Base-by-base conservation (phyloP, 257 asterid genomes). In the Lantana camara region DNA sequence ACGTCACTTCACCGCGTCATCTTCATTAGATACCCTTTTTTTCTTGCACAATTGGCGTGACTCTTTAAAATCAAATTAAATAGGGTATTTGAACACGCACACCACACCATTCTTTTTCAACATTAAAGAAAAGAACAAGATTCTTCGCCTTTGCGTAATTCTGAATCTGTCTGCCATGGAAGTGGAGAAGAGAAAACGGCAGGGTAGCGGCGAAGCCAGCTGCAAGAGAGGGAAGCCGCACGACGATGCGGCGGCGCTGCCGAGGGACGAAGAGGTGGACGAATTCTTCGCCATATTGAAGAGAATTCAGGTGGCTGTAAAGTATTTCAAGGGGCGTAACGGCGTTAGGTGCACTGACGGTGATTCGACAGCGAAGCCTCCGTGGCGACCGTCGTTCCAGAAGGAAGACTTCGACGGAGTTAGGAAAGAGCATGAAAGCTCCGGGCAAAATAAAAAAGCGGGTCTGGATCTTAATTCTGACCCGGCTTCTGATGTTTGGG, bases 181-280 rank as follows among this genome's bases (percentile, higher is more conserved):
- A n/a, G 24, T 24, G 48, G 62, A 44, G 65, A 74, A 64, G 68
- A 69, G 56, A 17, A 74, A 74, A 35, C 68, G 79, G 48, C 47
- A 50, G 19, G 67, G 23, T 17, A 60, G 51, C 38, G 69, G 56
- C 6, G 58, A 57, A 21, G 24, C 54, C 34, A 44, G 22, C 68
- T 37, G 62, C 15, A 55, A 60, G 60, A 71, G 58, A 30, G 56
- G 13, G 37, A 60, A 60, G 41, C 63, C 16, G 48, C 71, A 42
- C 9, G 75, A 49, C 1, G 54, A 54, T 10, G 72, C 57, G 56
- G 22, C 69, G 77, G 46, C 50, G 42, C 38, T 15, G 63, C 63
- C 75, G 52, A 73, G 24, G 5, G 91, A 81, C 7, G 83, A 79
- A 29, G 91, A 84, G 41, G 91, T 81, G 73, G 91, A 84, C 66